Evolutionary conservation across 1,139 yeast genomes (phyloP).

Genomic region (Candida tetrigidarum): DNA sequence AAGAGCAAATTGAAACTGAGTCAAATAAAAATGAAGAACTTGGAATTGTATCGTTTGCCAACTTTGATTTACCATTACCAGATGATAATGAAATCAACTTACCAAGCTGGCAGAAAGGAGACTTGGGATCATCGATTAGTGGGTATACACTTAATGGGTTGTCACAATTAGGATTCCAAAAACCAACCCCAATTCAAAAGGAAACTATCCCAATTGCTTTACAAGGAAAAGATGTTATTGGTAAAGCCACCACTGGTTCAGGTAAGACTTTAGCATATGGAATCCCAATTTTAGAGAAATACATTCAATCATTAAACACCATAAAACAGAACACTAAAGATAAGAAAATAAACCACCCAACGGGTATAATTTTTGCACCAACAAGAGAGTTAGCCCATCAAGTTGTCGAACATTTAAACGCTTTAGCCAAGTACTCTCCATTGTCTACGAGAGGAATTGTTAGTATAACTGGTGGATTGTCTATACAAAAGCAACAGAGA

Average conservation of each 20-base stretch:
- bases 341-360: conserved; percentile 47
- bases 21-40: conserved; percentile 21
- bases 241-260: conserved; percentile 97
- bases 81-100: conserved; percentile 46
- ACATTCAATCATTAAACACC: conserved; percentile 34
- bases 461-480: conserved; percentile 92
- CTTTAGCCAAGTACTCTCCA: conserved; percentile 63
- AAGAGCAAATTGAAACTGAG: conserved; percentile 20
- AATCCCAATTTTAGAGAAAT: conserved; percentile 83
- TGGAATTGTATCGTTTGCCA: conserved; percentile 28
- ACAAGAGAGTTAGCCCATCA: conserved; percentile 97
- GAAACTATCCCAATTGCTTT: conserved; percentile 77
- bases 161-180: conserved; percentile 55
- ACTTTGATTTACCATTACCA: conserved; percentile 34
- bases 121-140: conserved; percentile 42
- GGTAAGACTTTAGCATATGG: conserved; percentile 98
- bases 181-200: conserved; percentile 86
- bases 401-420: conserved; percentile 77
- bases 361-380: conserved; percentile 88
- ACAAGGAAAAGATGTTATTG: conserved; percentile 80
- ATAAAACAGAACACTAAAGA: conserved; percentile 28
- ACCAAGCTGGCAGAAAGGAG: conserved; percentile 60
- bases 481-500: conserved; percentile 92
- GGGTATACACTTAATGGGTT: conserved; percentile 63
- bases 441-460: conserved; percentile 61